Base-by-base conservation (phyloP, 306 rosid species). In the Luffa aegyptiaca region DNA sequence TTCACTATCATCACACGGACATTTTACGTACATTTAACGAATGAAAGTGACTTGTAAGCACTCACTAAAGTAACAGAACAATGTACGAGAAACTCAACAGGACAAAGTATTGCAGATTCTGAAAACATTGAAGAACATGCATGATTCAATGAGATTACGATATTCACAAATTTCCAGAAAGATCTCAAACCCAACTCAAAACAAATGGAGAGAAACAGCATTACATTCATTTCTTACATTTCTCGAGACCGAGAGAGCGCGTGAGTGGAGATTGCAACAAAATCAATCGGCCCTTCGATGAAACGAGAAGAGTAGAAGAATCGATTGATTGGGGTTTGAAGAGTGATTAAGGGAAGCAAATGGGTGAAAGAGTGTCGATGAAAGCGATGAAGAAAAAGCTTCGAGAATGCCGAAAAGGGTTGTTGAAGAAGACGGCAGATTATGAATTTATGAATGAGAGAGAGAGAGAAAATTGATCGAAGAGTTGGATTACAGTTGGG, bases 251-350 rank as follows among this genome's bases (percentile, higher is more conserved):
- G 80, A 68, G 63, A 57, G 63, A 18, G 76, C 52, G 78, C 81
- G 63, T 77, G 81, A 88, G 87, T 87, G 89, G 39, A 84, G 81
- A 81, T 39, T 3, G 45, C 73, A 65, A 17, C 48, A 82, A 78
- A 68, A 70, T 55, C 33, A 65, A 65, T 35, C 12, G 5, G 7
- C 33, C 49, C 14, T 66, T 66, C 5, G 18, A 21, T 4, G 17
- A 63, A 63, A 21, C 66, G 10, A 1, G 65, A 10, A 62, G 41
- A 46, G 51, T 12, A 8, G 16, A 11, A 10, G 36, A 8, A 62
- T 8, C 48, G 51, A 31, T 69, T 36, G 65, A 75, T 56, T n/a
- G 64, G 76, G 2, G 46, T 71, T 13, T 18, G 31, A 42, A 44
- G 78, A 80, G 73, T 13, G 61, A 78, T 26, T n/a, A 78, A 58